Percentiles rank a stretch among this genome's conserved stretches.
These are phyloP conservation scores for Arxiozyma bovina DNA, from an alignment of 1,139 yeast species.

Conservation along the genomic window DNA sequence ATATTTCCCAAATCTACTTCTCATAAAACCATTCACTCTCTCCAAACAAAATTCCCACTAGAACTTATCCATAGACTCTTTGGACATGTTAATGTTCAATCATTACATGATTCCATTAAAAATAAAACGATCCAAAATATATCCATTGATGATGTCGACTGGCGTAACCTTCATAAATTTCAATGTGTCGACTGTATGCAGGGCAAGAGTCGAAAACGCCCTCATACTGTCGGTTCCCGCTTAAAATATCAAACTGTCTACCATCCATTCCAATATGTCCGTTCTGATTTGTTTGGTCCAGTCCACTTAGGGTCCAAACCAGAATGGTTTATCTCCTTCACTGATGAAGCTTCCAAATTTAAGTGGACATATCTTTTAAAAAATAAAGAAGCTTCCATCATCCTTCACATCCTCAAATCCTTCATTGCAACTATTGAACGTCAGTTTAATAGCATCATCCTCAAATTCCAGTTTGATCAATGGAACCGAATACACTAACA, in stretches of 20 bases:
- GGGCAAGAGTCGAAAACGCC: constrained; percentile 4
- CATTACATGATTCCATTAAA: neutral
- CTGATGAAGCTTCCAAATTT: constrained; percentile 4
- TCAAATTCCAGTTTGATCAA: constrained; percentile 5
- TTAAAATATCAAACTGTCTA: constrained; percentile 3
- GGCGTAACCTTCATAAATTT: neutral
- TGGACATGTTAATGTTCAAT: constrained; percentile 1
- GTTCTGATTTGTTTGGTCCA: constrained; percentile 9
- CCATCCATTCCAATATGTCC: constrained; percentile 5
- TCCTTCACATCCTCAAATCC: neutral
- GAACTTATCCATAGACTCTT: constrained; percentile 1
- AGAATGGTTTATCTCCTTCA: constrained; percentile 4
- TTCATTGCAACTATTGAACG: constrained; percentile 1
- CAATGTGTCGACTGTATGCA: too few relatives aligned
- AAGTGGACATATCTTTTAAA: constrained; percentile 6
- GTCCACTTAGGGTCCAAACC: neutral
- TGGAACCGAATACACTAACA: constrained; percentile 9
- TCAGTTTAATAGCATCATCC: neutral
- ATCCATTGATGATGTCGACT: neutral
- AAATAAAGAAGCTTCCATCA: neutral
- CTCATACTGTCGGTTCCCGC: constrained; percentile 5
- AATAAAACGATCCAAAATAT: neutral
- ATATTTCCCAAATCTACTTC: neutral
- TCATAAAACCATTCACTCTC: neutral
- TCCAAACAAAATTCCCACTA: neutral